A percentile compares a stretch with the other conserved stretches of the same genome.
Evolutionary conservation across 1,284 basidiomycete species (phyloP).

Genomic region (Butyriboletus appendiculatus): DNA sequence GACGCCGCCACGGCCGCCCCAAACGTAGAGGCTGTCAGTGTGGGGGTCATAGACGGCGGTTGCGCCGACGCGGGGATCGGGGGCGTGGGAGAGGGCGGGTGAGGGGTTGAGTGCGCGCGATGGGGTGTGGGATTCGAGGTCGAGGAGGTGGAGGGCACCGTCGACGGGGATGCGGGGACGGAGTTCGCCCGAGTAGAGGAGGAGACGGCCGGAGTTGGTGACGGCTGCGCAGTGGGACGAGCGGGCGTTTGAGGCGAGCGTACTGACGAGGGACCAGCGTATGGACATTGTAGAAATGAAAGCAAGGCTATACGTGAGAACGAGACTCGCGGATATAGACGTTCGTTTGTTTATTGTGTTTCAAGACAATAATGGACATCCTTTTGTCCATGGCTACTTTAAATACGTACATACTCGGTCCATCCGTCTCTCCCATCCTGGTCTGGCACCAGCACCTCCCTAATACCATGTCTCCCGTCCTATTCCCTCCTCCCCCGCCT

Average conservation of each 20-base stretch:
- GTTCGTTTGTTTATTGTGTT: constrained; percentile 19
- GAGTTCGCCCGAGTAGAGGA: constrained; percentile 44
- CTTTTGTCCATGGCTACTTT: constrained; percentile 21
- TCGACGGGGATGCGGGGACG: constrained; percentile 43
- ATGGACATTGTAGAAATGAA: constrained; percentile 27
- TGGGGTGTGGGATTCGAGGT: constrained; percentile 7
- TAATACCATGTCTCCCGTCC: constrained; percentile 12
- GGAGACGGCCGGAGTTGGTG: constrained; percentile 25
- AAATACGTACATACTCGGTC: not conserved
- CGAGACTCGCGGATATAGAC: not conserved
- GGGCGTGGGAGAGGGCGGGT: constrained; percentile 1
- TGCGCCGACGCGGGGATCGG: constrained; percentile 40
- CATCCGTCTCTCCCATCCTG: constrained; percentile 8
- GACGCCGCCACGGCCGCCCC: constrained; percentile 45
- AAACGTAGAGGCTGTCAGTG: constrained; percentile 38
- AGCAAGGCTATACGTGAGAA: too few relatives aligned
- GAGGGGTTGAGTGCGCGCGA: constrained; percentile 11
- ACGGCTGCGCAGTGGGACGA: constrained; percentile 33
- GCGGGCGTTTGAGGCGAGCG: constrained; percentile 12
- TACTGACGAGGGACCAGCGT: constrained; percentile 21
- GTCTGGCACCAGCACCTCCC: constrained; percentile 23
- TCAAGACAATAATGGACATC: constrained; percentile 13
- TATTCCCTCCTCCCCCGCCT: constrained; percentile 53
- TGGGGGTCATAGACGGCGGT: constrained; percentile 29
- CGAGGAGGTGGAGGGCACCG: constrained; percentile 31